Evolutionary conservation across 192 early-diverging fungal genomes (phyloP).

Genomic region (Coemansia sp.): DNA sequence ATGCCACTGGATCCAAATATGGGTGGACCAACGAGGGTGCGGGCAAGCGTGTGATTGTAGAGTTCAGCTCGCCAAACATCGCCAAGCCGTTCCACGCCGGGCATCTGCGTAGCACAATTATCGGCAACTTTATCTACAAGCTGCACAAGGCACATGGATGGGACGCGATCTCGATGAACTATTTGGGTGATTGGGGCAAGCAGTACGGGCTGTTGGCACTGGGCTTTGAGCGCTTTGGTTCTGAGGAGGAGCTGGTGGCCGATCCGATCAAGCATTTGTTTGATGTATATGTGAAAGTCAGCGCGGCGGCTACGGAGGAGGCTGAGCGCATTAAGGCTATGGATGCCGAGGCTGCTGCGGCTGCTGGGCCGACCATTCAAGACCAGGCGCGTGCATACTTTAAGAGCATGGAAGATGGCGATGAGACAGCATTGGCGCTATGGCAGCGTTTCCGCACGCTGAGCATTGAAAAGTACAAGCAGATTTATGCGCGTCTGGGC

Average conservation of each 20-base stretch:
- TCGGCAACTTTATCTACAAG: constrained; percentile 89
- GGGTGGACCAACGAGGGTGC: constrained; percentile 64
- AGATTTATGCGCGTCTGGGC: constrained; percentile 86
- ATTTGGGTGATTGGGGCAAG: constrained; percentile 99
- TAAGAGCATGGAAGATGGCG: constrained; percentile 92
- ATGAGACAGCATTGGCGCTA: constrained; percentile 70
- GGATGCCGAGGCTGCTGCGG: constrained; percentile 64
- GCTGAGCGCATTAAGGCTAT: not conserved
- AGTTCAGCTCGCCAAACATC: constrained; percentile 96
- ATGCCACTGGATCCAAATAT: constrained; percentile 54
- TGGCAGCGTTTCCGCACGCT: constrained; percentile 89
- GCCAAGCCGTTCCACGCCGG: constrained; percentile 99
- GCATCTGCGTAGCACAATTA: constrained; percentile 96
- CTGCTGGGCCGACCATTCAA: constrained; percentile 64
- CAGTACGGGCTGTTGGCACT: constrained; percentile 95
- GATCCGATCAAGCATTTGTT: constrained; percentile 91
- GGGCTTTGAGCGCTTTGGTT: constrained; percentile 79
- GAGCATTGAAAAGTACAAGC: constrained; percentile 88
- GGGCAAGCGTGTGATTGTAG: constrained; percentile 81
- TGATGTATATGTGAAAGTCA: constrained; percentile 85
- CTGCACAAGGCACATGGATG: constrained; percentile 82
- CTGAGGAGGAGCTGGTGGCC: constrained; percentile 68
- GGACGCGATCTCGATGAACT: constrained; percentile 92
- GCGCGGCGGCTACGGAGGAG: not conserved
- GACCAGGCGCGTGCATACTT: constrained; percentile 89